Evolutionary conservation across 345 rosid species (phyloP).

Genomic region (Noccaea bulbosa): DNA sequence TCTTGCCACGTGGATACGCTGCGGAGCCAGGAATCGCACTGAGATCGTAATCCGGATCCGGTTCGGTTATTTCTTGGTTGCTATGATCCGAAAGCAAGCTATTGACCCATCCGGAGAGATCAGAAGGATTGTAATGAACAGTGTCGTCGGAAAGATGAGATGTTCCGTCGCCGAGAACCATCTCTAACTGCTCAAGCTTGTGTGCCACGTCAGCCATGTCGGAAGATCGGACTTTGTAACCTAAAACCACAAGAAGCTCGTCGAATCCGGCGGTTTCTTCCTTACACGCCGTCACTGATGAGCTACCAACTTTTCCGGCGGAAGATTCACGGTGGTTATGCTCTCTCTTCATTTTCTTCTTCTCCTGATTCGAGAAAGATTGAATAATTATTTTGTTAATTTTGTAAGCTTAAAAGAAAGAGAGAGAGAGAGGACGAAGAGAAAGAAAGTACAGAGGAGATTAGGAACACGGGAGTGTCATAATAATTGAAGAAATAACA

Average conservation of each 20-base stretch:
- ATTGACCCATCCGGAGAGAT: slow-evolving; percentile 73
- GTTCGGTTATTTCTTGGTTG: slow-evolving; percentile 33
- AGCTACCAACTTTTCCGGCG: slow-evolving; percentile 36
- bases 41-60: slow-evolving; percentile 69
- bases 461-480: slow-evolving; percentile 51
- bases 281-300: slow-evolving; percentile 40
- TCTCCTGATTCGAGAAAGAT: background rate
- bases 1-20: slow-evolving; percentile 54
- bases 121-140: slow-evolving; percentile 80
- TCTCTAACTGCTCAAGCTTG: slow-evolving; percentile 86
- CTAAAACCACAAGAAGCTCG: slow-evolving; percentile 76
- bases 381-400: background rate
- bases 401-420: slow-evolving; percentile 5
- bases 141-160: slow-evolving; percentile 61
- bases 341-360: slow-evolving; percentile 56
- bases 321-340: slow-evolving; percentile 43
- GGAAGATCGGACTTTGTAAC: slow-evolving; percentile 76
- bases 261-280: slow-evolving; percentile 78
- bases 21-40: slow-evolving; percentile 82
- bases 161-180: slow-evolving; percentile 74
- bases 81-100: slow-evolving; percentile 65
- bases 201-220: slow-evolving; percentile 94
- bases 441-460: slow-evolving; percentile 36
- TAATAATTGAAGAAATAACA: slow-evolving; percentile 44
- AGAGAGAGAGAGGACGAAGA: slow-evolving; percentile 18